These are phyloP conservation scores for Globisporangium spinosum DNA, from an alignment of 352 stramenopile species.

Conservation along the genomic window DNA sequence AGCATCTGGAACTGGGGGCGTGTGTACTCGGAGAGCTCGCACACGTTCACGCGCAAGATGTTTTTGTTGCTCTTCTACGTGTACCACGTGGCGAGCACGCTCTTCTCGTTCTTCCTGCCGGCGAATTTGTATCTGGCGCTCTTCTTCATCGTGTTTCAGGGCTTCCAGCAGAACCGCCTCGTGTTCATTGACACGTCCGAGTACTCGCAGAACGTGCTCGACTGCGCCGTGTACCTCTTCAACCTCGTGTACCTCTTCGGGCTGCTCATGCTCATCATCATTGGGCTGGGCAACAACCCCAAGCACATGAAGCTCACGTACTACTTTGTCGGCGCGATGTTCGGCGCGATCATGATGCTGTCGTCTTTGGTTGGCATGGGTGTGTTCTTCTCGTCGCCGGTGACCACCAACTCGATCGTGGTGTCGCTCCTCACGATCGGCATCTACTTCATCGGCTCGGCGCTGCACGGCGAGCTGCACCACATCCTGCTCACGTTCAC, in stretches of 20 bases:
- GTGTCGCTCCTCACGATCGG: constrained; percentile 68
- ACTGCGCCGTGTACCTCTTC: constrained; percentile 72
- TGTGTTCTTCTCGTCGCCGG: constrained; percentile 66
- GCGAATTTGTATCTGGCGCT: constrained; percentile 83
- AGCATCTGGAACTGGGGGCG: constrained; percentile 83
- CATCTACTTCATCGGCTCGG: constrained; percentile 82
- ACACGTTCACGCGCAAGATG: constrained; percentile 68
- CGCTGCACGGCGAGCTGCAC: constrained; percentile 75
- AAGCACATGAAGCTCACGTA: constrained; percentile 88
- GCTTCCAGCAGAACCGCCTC: constrained; percentile 84
- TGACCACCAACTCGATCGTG: constrained; percentile 48
- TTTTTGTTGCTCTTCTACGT: constrained; percentile 71
- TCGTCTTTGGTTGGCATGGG: constrained; percentile 67
- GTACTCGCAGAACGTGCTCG: constrained; percentile 50
- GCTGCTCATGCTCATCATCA: constrained; percentile 81
- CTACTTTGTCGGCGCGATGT: constrained; percentile 70
- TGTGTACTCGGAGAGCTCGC: constrained; percentile 79
- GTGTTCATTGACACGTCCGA: constrained; percentile 76
- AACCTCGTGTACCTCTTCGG: constrained; percentile 79
- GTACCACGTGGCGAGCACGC: constrained; percentile 71
- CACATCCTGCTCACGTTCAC: constrained; percentile 85
- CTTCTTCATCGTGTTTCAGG: constrained; percentile 87
- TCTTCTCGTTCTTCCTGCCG: constrained; percentile 70
- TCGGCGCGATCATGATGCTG: constrained; percentile 79
- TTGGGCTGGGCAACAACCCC: constrained; percentile 82